Evolutionary conservation across 192 early-diverging fungal species (phyloP), one percentile per base, ranked within the genome.

Genomic region (Radiomyces spectabilis): DNA sequence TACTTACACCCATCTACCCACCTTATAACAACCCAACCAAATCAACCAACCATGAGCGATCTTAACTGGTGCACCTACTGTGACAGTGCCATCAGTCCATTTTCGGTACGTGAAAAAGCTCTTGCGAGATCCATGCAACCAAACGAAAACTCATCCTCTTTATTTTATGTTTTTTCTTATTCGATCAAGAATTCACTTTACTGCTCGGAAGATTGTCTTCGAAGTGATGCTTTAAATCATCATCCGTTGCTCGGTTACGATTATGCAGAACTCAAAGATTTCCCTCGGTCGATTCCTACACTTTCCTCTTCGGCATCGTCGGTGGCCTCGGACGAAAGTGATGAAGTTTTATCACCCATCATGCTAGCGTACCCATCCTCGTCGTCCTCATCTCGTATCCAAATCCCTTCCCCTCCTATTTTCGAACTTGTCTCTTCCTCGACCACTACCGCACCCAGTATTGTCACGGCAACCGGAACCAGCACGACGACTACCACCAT

Each of bases 1-100:
- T 24, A 43, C 42, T 43, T 43, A 21, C 9, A 16, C 10, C 42
- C 18, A 10, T 43, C 24, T 43, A 21, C 19, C 24, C 24, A 9
- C 18, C 42, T 9, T 6, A 43, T 19, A 43, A 16, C 15, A 16
- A 21, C 18, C 42, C 19, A 19, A 3, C 19, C 12, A 44, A 10
- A 44, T 18, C 33, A 9, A 39, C 4, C 22, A 16, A 43, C 24
- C 4, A 66, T 66, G 65, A 51, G 48, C 48, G 51, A 68, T 51
- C 54, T 53, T 27, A 65, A 68, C 47, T 68, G 66, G 66, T 68
- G 66, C 39, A 68, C 66, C 13, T 58, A 47, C 26, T 68, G 66
- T 49, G 66, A 68, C 46, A 68, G 57, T 32, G 59, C 66, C 13
- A 56, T 68, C 37, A 62, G 46, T 42, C 41, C 60, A 21, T 62